Conservation (phyloP, 768 basidiomycete genomes). For the Tulasnella sp. region DNA sequence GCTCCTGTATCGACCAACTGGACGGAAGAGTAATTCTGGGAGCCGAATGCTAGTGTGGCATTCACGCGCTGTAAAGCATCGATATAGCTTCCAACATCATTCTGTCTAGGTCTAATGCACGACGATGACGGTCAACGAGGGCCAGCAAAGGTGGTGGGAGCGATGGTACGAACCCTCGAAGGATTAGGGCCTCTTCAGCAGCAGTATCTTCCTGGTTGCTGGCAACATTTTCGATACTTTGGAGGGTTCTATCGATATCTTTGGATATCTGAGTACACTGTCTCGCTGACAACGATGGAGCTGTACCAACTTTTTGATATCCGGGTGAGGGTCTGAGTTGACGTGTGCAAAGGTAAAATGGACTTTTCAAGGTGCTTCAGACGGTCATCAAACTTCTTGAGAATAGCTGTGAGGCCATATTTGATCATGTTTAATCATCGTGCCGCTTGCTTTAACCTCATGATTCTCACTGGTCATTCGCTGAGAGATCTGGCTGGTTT, state of each 20-base stretch:
- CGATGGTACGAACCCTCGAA: conserved; percentile 59
- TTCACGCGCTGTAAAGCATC: conserved; percentile 74
- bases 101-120: conserved; percentile 59
- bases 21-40: conserved; percentile 45
- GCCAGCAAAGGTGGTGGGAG: not conserved
- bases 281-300: not conserved
- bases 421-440: not conserved
- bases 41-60: conserved; percentile 69
- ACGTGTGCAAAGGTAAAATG: conserved; percentile 75
- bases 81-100: conserved; percentile 61
- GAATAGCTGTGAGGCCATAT: conserved; percentile 57
- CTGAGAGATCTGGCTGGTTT: conserved; percentile 78
- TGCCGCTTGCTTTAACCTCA: not conserved
- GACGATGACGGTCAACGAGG: not conserved
- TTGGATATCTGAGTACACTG: not conserved
- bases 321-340: conserved; percentile 69
- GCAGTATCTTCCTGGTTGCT: conserved; percentile 71
- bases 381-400: conserved; percentile 79
- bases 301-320: conserved; percentile 60
- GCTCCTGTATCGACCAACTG: conserved; percentile 76
- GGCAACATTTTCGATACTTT: conserved; percentile 74
- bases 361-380: conserved; percentile 81
- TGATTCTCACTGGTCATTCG: conserved; percentile 70
- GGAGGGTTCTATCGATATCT: conserved; percentile 79
- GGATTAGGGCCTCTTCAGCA: conserved; percentile 71